These are phyloP conservation scores for Soucietia sequanensis DNA, from an alignment of 805 yeast species.

Conservation along the genomic window DNA sequence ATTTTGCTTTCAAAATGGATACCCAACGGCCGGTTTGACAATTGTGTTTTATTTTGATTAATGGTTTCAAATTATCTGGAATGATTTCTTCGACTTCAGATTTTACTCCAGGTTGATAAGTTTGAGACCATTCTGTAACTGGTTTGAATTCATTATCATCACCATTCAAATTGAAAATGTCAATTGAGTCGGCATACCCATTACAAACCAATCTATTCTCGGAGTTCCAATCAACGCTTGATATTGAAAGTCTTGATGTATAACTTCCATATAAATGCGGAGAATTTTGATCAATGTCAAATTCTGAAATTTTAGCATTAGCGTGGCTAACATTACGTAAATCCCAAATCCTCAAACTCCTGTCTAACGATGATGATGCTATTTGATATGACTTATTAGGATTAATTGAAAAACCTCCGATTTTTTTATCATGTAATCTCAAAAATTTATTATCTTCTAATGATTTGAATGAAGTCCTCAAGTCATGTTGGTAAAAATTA, in stretches of 20 bases:
- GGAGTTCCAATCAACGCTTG: constrained; percentile 79
- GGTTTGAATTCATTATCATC: constrained; percentile 20
- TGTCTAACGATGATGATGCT: constrained; percentile 86
- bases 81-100: constrained; percentile 12
- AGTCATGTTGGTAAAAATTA: constrained; percentile 71
- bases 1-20: constrained; percentile 80
- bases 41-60: constrained; percentile 71
- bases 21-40: constrained; percentile 99
- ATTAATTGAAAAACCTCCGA: constrained; percentile 83
- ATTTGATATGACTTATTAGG: constrained; percentile 65
- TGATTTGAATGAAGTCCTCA: constrained; percentile 46
- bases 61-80: constrained; percentile 53
- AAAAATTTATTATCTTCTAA: constrained; percentile 30
- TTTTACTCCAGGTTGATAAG: constrained; percentile 13
- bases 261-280: constrained; percentile 61
- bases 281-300: constrained; percentile 40
- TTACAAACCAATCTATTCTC: constrained; percentile 77
- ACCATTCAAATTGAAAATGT: constrained; percentile 58
- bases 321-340: constrained; percentile 52
- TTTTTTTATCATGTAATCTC: constrained; percentile 83
- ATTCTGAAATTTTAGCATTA: constrained; percentile 53
- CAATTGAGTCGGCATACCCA: constrained; percentile 86
- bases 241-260: constrained; percentile 73
- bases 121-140: constrained; percentile 24
- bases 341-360: constrained; percentile 87